phyloP scores from a whole-genome alignment of 106 monocot species.

The Dioscorea zingiberensis region DNA sequence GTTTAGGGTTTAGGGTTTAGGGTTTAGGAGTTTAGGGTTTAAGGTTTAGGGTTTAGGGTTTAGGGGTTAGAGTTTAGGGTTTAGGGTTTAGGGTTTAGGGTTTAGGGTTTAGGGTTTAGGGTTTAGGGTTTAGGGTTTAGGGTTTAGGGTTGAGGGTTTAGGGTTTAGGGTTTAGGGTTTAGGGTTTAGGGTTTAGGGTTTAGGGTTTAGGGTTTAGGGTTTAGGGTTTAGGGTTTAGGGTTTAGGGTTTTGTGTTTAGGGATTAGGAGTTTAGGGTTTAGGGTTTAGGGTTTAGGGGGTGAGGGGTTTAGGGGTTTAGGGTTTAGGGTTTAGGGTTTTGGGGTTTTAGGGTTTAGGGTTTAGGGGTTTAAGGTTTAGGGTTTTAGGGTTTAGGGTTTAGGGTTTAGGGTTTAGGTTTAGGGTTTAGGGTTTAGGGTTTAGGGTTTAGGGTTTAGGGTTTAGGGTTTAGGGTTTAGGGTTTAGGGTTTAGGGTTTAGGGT shows the following conservation, averaged over 20 bases:
- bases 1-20: conserved; percentile 39
- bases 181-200: conserved; percentile 23
- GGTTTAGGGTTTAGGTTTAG: conserved; percentile 35
- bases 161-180: conserved; percentile 21
- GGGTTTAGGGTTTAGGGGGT: conserved; percentile 25
- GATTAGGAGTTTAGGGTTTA: conserved; percentile 18
- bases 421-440: conserved; percentile 30
- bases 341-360: conserved; percentile 31
- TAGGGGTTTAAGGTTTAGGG: conserved; percentile 11
- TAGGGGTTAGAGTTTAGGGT: conserved; percentile 22
- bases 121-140: conserved; percentile 24
- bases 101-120: conserved; percentile 20
- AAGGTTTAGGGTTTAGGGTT: conserved; percentile 22
- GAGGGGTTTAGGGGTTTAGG: conserved; percentile 29
- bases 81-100: conserved; percentile 26
- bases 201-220: conserved; percentile 15
- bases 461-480: conserved; percentile 15
- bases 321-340: conserved; percentile 32
- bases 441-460: conserved; percentile 23
- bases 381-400: conserved; percentile 27
- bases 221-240: conserved; percentile 13
- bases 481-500: conserved; percentile 9
- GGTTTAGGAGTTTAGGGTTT: conserved; percentile 21
- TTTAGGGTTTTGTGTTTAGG: conserved; percentile 28
- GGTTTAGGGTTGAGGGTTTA: conserved; percentile 29